Evolutionary conservation across 225 moss, liverwort and hornwort genomes (phyloP).

Genomic region (Sphagnum contortum): DNA sequence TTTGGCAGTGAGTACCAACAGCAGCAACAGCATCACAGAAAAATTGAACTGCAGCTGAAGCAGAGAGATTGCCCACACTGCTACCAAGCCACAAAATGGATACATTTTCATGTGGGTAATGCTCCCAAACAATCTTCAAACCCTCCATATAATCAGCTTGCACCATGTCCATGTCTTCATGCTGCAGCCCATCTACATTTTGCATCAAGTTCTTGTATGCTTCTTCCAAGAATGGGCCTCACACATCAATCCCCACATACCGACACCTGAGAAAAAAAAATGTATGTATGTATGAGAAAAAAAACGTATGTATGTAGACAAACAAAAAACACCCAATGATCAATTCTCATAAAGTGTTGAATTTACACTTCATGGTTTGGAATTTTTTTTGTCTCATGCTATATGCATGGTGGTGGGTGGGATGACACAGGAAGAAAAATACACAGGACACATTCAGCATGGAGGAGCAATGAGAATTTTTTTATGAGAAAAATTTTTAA

Average conservation of each 20-base stretch:
- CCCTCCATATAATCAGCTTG: conserved; percentile 71
- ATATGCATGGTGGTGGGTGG: too few relatives aligned
- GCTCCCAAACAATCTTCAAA: conserved; percentile 44
- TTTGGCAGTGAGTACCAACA: conserved; percentile 45
- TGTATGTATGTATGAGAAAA: conserved; percentile 1
- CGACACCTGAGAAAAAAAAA: conserved; percentile 33
- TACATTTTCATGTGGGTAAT: conserved; percentile 46
- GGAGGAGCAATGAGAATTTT: background rate
- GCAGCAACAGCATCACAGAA: conserved; percentile 35
- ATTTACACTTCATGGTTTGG: background rate
- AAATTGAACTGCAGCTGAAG: conserved; percentile 38
- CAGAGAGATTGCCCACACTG: conserved; percentile 56
- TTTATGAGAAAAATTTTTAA: background rate
- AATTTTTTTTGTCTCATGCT: too few relatives aligned
- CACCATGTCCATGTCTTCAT: conserved; percentile 43
- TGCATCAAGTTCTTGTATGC: conserved; percentile 54
- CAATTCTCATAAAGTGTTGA: background rate
- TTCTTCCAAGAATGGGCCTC: conserved; percentile 59
- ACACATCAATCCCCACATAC: conserved; percentile 78
- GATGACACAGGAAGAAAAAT: too few relatives aligned
- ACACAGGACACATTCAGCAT: background rate
- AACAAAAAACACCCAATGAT: background rate
- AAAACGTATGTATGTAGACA: background rate
- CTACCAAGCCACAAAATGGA: conserved; percentile 85
- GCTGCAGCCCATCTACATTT: conserved; percentile 35